Percentiles rank a stretch among this genome's conserved stretches.
Evolutionary conservation across 2,329 filamentous ascomycete genomes (phyloP).

Genomic region (Talaromyces sp.): DNA sequence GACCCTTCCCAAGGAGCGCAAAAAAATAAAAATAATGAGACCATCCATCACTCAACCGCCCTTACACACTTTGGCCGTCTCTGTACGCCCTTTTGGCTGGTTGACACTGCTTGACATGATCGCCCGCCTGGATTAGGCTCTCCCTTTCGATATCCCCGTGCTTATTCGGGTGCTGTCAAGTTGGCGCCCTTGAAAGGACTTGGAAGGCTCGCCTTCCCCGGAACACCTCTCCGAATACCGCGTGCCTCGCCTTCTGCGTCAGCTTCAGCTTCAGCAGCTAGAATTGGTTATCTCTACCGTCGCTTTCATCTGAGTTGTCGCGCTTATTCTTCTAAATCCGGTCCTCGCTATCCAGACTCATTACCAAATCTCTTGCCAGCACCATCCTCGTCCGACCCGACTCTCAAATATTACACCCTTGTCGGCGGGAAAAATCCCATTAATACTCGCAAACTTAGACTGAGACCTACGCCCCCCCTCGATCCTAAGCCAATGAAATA

Average conservation of each 20-base stretch:
- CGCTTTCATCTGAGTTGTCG: background rate
- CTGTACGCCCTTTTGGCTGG: background rate
- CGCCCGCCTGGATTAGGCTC: background rate
- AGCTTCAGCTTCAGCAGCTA: background rate
- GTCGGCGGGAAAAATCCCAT: background rate
- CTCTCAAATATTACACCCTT: background rate
- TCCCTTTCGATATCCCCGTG: background rate
- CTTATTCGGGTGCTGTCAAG: slow-evolving; percentile 19
- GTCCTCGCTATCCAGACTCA: background rate
- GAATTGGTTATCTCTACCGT: background rate
- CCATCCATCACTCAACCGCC: background rate
- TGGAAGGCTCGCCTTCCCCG: slow-evolving; percentile 26
- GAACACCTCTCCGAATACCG: slow-evolving; percentile 7
- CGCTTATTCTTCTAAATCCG: background rate
- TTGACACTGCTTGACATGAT: background rate
- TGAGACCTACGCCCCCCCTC: slow-evolving; percentile 3
- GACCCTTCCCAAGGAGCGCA: background rate
- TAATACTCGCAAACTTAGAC: too few species aligned
- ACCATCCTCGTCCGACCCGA: background rate
- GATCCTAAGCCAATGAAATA: slow-evolving; percentile 57
- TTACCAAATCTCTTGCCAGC: background rate
- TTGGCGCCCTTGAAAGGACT: slow-evolving; percentile 31
- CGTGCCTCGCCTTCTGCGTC: background rate
- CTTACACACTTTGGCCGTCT: background rate
- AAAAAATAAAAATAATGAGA: background rate